Evolutionary conservation across 2,329 filamentous ascomycete species (phyloP), one percentile per base, ranked within the genome.

Genomic region (Thelonectria blattea): DNA sequence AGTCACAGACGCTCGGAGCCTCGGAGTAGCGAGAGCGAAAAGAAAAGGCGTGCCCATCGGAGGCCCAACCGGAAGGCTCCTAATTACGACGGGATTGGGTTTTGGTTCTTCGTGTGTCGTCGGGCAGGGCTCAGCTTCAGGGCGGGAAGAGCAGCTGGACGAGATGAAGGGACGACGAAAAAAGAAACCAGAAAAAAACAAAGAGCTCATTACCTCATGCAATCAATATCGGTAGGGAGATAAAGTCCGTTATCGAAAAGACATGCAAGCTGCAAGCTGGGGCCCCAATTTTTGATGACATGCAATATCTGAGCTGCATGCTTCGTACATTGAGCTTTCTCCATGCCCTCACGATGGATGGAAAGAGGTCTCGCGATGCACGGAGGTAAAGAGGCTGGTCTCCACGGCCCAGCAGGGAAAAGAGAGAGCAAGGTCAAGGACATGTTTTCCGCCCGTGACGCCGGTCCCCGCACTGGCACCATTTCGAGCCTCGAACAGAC

Each of bases 11-110:
- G 22, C 47, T 60, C 58, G 54, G 60, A 59, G 41, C 47, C 47
- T 60, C 58, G 54, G 60, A 59, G 34, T 37, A 50, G 50, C 41
- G 11, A 62, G 51, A 56, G 51, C 37, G 50, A 24, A 24, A 24
- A 42, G 42, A n/a, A 47, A 60, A 20, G 48, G 42, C 46, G 45
- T 22, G 52, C 39, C 37, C 34, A 54, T 61, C 64, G 50, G 55
- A 37, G 62, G 58, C 49, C 67, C 65, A 71, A 71, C 64, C 62
- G 65, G 61, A 68, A 58, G 60, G 61, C 62, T 61, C 62, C 60
- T 56, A 67, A 68, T 67, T 69, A 65, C 65, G 20, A 65, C 24
- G 39, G 48, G 51, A 60, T 63, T 61, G 51, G 51, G 59, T 60
- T 58, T 18, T 58, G 42, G 43, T 50, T 60, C 50, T 62, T 56